Base-by-base conservation (phyloP, 2,329 filamentous ascomycete genomes). In the Coniella lustricola region DNA sequence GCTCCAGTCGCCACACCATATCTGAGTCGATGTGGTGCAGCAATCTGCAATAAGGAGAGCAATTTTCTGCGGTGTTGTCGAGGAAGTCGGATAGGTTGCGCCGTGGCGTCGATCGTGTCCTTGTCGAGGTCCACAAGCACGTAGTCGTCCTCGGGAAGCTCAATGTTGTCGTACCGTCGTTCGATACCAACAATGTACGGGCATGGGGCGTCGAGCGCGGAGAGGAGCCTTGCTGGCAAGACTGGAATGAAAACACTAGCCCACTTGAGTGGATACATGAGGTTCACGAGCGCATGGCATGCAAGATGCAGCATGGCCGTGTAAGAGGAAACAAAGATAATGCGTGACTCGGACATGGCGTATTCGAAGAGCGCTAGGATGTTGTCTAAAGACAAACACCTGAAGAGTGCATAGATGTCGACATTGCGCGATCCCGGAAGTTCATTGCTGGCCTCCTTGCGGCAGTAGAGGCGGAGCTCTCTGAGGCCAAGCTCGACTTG, bases 111-210 rank as follows among this genome's bases (percentile, higher is more conserved):
- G 52, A 98, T 90, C 14, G 83, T 83, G 65, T 98, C 87, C 63
- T 86, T 82, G 65, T 98, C 93, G 44, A 98, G 73, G 65, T 98
- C 93, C 32, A 97, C 90, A 14, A 97, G 74, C 16, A 97, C 90
- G 64, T 91, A 97, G 62, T 97, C 93, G 59, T 97, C 93, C 7
- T 95, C 89, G 0, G 93, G 93, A 36, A 97, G 77, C 57, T 90
- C 84, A 40, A 90, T 79, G 49, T 81, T 81, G 58, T 94, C 88
- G 62, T 97, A 97, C 49, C 90, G 82, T 56, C 90, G 81, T 68
- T 98, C 93, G 50, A 98, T 88, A 42, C 93, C 93, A 37, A 97
- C 89, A 56, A 98, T 95, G 60, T 97, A 98, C 0, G 93, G 93
- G 59, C 93, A 97, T 3, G 91, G 91, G 1, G 91, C 91, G 59